A percentile compares a stretch with the other conserved stretches of the same genome.
phyloP scores from a whole-genome alignment of 2,329 filamentous ascomycete genomes.

The Clarireedia paspali region DNA sequence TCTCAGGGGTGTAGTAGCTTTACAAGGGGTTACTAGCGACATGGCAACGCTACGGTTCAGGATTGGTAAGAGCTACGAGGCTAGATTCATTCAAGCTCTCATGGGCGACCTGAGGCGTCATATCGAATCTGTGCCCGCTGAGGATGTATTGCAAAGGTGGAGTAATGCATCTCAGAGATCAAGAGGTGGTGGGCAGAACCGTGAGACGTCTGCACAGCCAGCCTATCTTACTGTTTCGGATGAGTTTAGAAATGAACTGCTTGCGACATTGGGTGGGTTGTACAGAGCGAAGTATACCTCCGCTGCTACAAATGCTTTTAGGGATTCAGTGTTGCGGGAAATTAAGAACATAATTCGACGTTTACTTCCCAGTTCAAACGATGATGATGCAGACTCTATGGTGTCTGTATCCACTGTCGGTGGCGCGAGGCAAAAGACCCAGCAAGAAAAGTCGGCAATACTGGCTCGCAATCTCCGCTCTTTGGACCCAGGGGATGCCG shows the following conservation, averaged over 20 bases:
- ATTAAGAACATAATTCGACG: constrained; percentile 77
- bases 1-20: constrained; percentile 66
- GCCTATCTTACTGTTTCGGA: constrained; percentile 70
- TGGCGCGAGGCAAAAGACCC: constrained; percentile 59
- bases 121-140: constrained; percentile 59
- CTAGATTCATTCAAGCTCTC: constrained; percentile 68
- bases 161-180: constrained; percentile 66
- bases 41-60: constrained; percentile 67
- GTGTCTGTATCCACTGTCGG: constrained; percentile 74
- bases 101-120: constrained; percentile 77
- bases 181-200: constrained; percentile 53
- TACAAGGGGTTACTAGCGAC: constrained; percentile 73
- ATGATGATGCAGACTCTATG: constrained; percentile 88
- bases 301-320: constrained; percentile 74
- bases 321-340: constrained; percentile 77
- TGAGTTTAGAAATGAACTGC: constrained; percentile 61
- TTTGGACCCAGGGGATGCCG: constrained; percentile 75
- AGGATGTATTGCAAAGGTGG: constrained; percentile 79
- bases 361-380: constrained; percentile 83
- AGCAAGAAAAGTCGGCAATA: constrained; percentile 84
- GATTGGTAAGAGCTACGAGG: constrained; percentile 82
- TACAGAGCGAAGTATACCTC: constrained; percentile 73
- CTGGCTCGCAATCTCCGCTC: constrained; percentile 82
- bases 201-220: constrained; percentile 58
- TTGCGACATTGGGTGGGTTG: constrained; percentile 68